Percentiles rank a stretch among this genome's conserved stretches.
These are phyloP conservation scores for Tillandsia fasciculata DNA, from an alignment of 176 grass and related monocot genomes.

Conservation along the genomic window DNA sequence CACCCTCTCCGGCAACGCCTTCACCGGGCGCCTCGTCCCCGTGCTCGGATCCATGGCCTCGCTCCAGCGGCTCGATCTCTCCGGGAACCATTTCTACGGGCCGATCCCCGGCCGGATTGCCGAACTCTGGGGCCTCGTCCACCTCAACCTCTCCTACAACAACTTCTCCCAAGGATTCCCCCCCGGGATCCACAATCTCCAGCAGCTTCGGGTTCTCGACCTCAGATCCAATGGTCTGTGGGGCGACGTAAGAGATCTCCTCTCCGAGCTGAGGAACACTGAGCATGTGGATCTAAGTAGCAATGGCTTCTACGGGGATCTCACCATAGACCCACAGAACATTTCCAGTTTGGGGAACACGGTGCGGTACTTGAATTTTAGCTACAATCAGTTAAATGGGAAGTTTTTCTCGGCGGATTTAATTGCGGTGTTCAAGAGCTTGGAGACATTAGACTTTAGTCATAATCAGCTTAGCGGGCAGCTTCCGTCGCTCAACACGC, in stretches of 20 bases:
- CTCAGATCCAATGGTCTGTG: conserved; percentile 68
- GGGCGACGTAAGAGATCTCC: conserved; percentile 60
- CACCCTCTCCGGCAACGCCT: conserved; percentile 82
- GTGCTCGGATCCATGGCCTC: conserved; percentile 53
- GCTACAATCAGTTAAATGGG: conserved; percentile 60
- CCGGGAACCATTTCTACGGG: conserved; percentile 85
- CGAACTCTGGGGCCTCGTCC: conserved; percentile 56
- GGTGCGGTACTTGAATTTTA: conserved; percentile 86
- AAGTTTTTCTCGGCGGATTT: conserved; percentile 54
- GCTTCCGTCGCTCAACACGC: conserved; percentile 46
- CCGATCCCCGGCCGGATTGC: conserved; percentile 67
- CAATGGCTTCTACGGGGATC: conserved; percentile 58
- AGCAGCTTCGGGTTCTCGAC: conserved; percentile 73
- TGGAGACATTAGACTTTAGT: conserved; percentile 79
- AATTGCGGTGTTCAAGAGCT: conserved; percentile 67
- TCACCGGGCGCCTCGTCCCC: conserved; percentile 87
- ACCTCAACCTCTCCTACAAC: conserved; percentile 89
- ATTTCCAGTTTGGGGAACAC: conserved; percentile 73
- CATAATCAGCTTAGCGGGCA: conserved; percentile 58
- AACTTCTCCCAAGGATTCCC: conserved; percentile 83
- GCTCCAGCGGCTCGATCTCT: conserved; percentile 77
- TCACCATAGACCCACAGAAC: conserved; percentile 37
- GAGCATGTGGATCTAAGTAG: conserved; percentile 75
- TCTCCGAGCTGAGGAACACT: conserved; percentile 54
- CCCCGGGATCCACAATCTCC: conserved; percentile 42